Conservation (phyloP, 2,329 filamentous ascomycete species). For the Pseudogymnoascus sp. region DNA sequence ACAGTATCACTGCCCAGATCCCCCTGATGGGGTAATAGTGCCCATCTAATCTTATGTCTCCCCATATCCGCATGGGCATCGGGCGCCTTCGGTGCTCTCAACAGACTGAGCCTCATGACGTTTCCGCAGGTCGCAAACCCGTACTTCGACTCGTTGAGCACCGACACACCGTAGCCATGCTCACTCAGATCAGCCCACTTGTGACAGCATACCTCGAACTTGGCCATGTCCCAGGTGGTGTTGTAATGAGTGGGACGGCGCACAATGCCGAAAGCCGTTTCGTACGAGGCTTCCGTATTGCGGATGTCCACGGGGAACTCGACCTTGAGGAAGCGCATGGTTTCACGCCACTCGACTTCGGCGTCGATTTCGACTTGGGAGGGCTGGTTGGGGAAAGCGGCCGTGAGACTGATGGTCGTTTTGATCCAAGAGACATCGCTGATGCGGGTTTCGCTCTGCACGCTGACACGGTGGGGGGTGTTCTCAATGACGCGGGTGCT, state of each 20-base stretch:
- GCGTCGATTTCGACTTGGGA: slow-evolving; percentile 70
- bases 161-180: slow-evolving; percentile 78
- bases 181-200: slow-evolving; percentile 90
- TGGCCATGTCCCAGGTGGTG: slow-evolving; percentile 94
- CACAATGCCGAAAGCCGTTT: slow-evolving; percentile 87
- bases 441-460: slow-evolving; percentile 79
- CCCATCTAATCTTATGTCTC: slow-evolving; percentile 77
- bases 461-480: slow-evolving; percentile 66
- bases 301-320: slow-evolving; percentile 91
- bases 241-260: slow-evolving; percentile 95
- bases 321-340: slow-evolving; percentile 96
- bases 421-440: slow-evolving; percentile 80
- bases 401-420: slow-evolving; percentile 73
- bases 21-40: slow-evolving; percentile 77
- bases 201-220: slow-evolving; percentile 94
- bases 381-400: slow-evolving; percentile 54
- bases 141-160: slow-evolving; percentile 93
- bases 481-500: slow-evolving; percentile 64
- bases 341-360: slow-evolving; percentile 95
- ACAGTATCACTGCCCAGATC: slow-evolving; percentile 64
- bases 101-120: slow-evolving; percentile 78
- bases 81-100: slow-evolving; percentile 84
- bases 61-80: slow-evolving; percentile 95
- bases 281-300: slow-evolving; percentile 89
- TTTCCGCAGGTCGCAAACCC: slow-evolving; percentile 87